These are phyloP conservation scores for Chlamydomonas sphaeroides DNA, from an alignment of 139 green algal genomes.

Conservation along the genomic window DNA sequence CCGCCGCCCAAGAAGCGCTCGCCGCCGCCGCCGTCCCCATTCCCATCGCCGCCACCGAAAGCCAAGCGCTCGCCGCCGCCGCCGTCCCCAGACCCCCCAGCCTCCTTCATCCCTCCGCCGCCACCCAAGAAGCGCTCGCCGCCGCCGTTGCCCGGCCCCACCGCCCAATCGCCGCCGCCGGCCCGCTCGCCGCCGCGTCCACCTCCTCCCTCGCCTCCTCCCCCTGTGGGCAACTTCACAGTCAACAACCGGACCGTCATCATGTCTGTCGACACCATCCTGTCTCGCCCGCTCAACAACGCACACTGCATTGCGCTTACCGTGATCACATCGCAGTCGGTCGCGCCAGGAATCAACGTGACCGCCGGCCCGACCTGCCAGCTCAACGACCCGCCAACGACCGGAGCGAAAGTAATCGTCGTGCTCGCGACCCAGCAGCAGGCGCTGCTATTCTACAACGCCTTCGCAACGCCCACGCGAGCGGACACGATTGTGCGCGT, in stretches of 20 bases:
- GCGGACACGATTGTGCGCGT: slow-evolving; percentile 34
- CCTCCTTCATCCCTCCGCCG: not conserved
- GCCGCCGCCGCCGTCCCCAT: slow-evolving; percentile 5
- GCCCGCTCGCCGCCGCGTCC: not conserved
- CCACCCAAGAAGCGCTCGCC: not conserved
- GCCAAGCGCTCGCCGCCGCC: not conserved
- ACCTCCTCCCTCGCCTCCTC: not conserved
- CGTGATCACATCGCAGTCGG: slow-evolving; percentile 21
- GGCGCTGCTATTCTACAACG: slow-evolving; percentile 33
- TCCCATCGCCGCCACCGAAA: not conserved
- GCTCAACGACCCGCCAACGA: slow-evolving; percentile 36
- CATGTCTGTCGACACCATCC: slow-evolving; percentile 29
- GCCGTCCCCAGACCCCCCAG: not conserved
- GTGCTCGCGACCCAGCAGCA: not conserved
- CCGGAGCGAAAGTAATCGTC: slow-evolving; percentile 37
- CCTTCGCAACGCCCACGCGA: slow-evolving; percentile 21
- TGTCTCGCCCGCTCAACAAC: not conserved
- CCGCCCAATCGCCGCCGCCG: not conserved
- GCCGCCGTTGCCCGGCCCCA: not conserved
- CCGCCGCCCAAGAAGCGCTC: not conserved
- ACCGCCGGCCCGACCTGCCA: slow-evolving; percentile 30
- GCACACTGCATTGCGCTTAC: slow-evolving; percentile 20
- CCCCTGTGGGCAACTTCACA: slow-evolving; percentile 16
- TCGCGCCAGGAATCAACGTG: slow-evolving; percentile 6
- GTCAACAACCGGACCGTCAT: slow-evolving; percentile 36